phyloP scores from a whole-genome alignment of 108 stramenopile species.

The Craspedostauros australis region DNA sequence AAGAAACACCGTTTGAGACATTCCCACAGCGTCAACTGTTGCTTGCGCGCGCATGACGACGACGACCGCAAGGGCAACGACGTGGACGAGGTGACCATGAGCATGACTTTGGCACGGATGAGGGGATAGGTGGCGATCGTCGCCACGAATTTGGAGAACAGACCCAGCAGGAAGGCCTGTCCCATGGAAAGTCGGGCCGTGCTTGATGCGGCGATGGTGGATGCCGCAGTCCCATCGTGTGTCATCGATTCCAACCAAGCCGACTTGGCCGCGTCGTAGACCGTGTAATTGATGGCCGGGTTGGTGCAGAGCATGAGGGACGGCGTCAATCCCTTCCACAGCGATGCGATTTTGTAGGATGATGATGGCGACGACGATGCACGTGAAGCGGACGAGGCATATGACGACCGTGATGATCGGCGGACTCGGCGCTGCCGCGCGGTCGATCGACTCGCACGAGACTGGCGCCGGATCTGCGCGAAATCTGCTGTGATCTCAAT shows the following conservation, averaged over 20 bases:
- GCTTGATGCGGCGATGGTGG: not conserved
- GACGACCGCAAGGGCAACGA: not conserved
- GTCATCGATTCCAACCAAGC: not conserved
- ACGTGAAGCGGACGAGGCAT: too few species aligned
- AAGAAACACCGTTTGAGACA: constrained; percentile 49
- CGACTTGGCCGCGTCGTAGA: constrained; percentile 74
- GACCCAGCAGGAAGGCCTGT: constrained; percentile 74
- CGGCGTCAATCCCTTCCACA: constrained; percentile 86
- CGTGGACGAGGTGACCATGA: constrained; percentile 55
- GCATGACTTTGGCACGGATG: constrained; percentile 87
- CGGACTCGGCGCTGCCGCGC: too few species aligned
- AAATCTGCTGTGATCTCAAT: too few species aligned
- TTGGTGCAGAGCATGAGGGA: constrained; percentile 87
- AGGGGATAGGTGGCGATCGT: constrained; percentile 92
- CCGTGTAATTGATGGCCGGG: constrained; percentile 92
- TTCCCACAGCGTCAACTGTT: constrained; percentile 17
- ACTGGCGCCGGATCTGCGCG: too few species aligned
- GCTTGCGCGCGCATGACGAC: too few species aligned
- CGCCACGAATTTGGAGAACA: constrained; percentile 80
- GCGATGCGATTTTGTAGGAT: too few species aligned
- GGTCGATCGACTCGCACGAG: too few species aligned
- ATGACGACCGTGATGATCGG: too few species aligned
- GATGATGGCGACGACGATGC: too few species aligned
- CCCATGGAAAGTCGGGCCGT: constrained; percentile 28
- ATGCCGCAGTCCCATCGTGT: constrained; percentile 15